Conservation (phyloP, 2,329 filamentous ascomycete genomes). For the Hypoxylon sp. region DNA sequence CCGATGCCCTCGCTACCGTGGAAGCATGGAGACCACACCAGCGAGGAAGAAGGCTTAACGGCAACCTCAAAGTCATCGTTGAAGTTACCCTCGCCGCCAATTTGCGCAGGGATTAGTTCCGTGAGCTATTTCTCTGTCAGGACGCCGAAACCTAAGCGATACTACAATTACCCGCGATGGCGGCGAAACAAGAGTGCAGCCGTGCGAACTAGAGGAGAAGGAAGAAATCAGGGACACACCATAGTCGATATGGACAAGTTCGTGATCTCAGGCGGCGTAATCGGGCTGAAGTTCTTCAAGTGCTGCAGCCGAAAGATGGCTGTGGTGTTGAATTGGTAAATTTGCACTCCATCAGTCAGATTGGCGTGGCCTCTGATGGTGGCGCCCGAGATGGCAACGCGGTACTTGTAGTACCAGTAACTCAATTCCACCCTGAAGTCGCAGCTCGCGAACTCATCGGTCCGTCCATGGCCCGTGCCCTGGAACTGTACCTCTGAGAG, state of each 20-base stretch:
- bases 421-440: conserved; percentile 19
- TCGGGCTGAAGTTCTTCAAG: conserved; percentile 21
- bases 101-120: conserved; percentile 3
- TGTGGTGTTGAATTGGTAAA: conserved; percentile 22
- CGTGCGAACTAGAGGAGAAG: neutral
- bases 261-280: conserved; percentile 25
- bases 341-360: conserved; percentile 19
- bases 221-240: conserved; percentile 6
- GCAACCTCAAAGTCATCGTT: conserved; percentile 29
- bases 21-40: conserved; percentile 30
- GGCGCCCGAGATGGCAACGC: conserved; percentile 22
- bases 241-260: conserved; percentile 26
- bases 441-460: conserved; percentile 20
- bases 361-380: conserved; percentile 24
- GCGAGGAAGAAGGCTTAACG: neutral
- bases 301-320: conserved; percentile 28
- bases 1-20: conserved; percentile 1
- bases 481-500: conserved; percentile 29
- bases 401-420: conserved; percentile 26
- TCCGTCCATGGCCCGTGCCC: conserved; percentile 8
- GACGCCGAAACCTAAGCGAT: neutral
- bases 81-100: conserved; percentile 23
- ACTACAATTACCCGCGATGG: neutral
- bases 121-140: conserved; percentile 12
- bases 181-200: neutral